A percentile compares a stretch with the other conserved stretches of the same genome.
phyloP scores from a whole-genome alignment of 2,329 filamentous ascomycete genomes.

The Byssoonygena ceratinophila region DNA sequence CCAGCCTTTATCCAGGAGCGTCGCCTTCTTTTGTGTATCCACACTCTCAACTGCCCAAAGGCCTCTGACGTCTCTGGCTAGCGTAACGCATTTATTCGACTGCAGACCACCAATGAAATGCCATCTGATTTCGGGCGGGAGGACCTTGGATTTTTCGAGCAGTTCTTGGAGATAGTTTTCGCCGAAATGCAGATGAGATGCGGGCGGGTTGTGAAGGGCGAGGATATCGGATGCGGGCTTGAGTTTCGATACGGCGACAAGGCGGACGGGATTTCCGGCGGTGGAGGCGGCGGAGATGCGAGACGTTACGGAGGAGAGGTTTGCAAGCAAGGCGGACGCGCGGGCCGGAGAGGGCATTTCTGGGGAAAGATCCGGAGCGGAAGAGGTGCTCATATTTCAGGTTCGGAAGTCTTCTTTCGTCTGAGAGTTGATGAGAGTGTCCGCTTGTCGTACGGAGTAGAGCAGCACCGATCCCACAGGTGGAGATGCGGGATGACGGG shows the following conservation, averaged over 20 bases:
- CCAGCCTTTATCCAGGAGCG: conserved; percentile 66
- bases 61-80: conserved; percentile 74
- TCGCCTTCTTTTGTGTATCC: conserved; percentile 78
- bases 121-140: conserved; percentile 69
- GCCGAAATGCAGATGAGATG: conserved; percentile 67
- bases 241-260: conserved; percentile 92
- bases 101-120: conserved; percentile 95
- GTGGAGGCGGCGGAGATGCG: conserved; percentile 43
- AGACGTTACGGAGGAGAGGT: conserved; percentile 51
- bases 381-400: background rate
- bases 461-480: too few species aligned
- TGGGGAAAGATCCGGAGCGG: background rate
- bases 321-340: conserved; percentile 52
- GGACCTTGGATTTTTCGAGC: conserved; percentile 66
- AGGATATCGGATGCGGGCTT: conserved; percentile 89
- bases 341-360: conserved; percentile 31
- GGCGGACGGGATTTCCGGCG: conserved; percentile 38
- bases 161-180: conserved; percentile 96
- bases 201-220: conserved; percentile 57
- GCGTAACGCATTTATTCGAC: conserved; percentile 80
- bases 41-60: conserved; percentile 87
- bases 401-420: background rate
- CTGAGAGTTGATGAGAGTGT: too few species aligned
- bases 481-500: too few species aligned
- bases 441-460: too few species aligned